Base-by-base conservation (phyloP, 805 yeast species). In the Yarrowia hollandica region DNA sequence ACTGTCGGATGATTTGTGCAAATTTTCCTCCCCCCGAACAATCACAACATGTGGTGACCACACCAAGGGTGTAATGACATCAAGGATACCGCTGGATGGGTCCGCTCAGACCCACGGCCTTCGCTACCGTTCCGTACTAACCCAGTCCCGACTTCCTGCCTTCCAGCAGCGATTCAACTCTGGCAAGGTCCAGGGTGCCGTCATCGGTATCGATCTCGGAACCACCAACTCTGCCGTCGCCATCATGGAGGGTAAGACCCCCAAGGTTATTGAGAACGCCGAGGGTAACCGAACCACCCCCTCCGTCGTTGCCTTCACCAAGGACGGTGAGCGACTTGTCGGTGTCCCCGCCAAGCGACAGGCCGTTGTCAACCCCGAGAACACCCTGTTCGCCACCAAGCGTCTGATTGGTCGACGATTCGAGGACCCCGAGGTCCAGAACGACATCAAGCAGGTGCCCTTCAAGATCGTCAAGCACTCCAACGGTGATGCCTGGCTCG, bases 281-380 rank as follows among this genome's bases (percentile, higher is more conserved):
- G 88, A 84, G 74, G 91, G 91, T 72, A 78, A 82, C 50, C 79
- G 90, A 67, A 85, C 95, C 55, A 90, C 96, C 18, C 97, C 97
- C 28, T 91, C 97, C 31, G 89, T 90, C 41, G 97, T 90, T 62
- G 97, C 97, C 59, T 90, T 90, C 82, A 86, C 94, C 65, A 85
- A 86, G 73, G 94, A 87, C 62, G 94, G 92, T 62, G 96, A 88
- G 77, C 85, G 96, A 70, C 77, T 90, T 62, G 96, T 90, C 62
- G 97, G 97, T 76, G 88, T 85, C 62, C 90, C 95, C 65, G 97
- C 97, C 68, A 91, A 90, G 80, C 88, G 97, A 72, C 97, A 90
- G 77, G 95, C 96, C 62, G 91, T 90, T 57, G 90, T 90, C 65
- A 90, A 90, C 81, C 96, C 96, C 60, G 90, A 86, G 72, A 91